phyloP scores from a whole-genome alignment of 768 basidiomycete species.

The Phaeotremella skinneri region DNA sequence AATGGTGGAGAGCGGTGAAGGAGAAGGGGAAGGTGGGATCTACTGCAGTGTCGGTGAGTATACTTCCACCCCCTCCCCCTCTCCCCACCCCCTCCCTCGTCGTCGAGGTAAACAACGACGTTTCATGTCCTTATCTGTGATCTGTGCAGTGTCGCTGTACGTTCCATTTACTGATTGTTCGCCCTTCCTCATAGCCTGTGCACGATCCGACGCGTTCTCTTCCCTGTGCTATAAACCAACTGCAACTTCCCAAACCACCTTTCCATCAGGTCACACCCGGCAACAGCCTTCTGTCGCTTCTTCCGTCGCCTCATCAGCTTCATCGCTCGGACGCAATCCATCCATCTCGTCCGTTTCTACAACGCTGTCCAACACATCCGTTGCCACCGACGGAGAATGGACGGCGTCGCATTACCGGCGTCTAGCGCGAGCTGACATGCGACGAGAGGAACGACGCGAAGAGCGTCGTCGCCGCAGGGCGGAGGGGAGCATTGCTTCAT shows the following conservation, averaged over 20 bases:
- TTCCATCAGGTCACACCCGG: slow-evolving; percentile 16
- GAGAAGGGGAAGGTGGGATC: slow-evolving; percentile 31
- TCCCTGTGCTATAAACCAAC: slow-evolving; percentile 47
- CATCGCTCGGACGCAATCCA: slow-evolving; percentile 24
- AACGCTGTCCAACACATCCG: slow-evolving; percentile 12
- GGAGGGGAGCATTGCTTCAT: slow-evolving; percentile 26
- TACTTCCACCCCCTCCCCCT: too few species aligned
- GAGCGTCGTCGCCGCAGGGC: slow-evolving; percentile 39
- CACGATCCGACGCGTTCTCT: slow-evolving; percentile 46
- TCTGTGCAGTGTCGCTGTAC: too few species aligned
- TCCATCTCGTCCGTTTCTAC: slow-evolving; percentile 29
- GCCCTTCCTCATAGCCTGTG: slow-evolving; percentile 35
- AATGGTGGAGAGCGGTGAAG: slow-evolving; percentile 12
- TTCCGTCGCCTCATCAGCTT: slow-evolving; percentile 14
- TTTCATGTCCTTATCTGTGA: too few species aligned
- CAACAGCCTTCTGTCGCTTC: slow-evolving; percentile 12
- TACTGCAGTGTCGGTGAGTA: slow-evolving; percentile 47
- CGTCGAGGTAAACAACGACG: too few species aligned
- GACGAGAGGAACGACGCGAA: slow-evolving; percentile 40
- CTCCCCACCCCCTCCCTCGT: too few species aligned
- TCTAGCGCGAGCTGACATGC: slow-evolving; percentile 41
- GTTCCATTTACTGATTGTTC: too few species aligned
- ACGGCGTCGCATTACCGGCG: slow-evolving; percentile 48
- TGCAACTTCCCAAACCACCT: not conserved
- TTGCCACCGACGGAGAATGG: slow-evolving; percentile 24